Percentiles rank a stretch among this genome's conserved stretches.
Conservation (phyloP, 805 yeast species). For the Jamesozyma rosinii region DNA sequence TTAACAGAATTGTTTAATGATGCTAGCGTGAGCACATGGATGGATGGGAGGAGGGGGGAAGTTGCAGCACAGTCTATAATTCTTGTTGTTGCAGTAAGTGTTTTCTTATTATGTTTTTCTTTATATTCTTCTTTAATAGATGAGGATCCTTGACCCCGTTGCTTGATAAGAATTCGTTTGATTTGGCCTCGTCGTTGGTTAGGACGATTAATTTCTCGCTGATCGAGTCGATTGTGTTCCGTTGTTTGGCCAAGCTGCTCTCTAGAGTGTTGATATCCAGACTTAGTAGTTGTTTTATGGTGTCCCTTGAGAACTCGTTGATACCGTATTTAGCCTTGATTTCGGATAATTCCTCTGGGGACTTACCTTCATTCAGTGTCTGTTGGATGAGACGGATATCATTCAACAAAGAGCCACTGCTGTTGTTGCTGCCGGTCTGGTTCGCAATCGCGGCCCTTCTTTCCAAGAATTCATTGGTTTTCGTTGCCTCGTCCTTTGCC, state of each 20-base stretch:
- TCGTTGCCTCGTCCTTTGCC: slow-evolving; percentile 51
- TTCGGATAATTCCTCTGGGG: slow-evolving; percentile 31
- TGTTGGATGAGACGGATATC: slow-evolving; percentile 25
- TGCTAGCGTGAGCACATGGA: not conserved
- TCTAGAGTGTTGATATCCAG: slow-evolving; percentile 32
- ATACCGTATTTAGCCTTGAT: slow-evolving; percentile 40
- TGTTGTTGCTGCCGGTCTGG: slow-evolving; percentile 3
- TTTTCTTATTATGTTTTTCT: slow-evolving; percentile 66
- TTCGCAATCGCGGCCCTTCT: slow-evolving; percentile 35
- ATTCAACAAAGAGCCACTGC: slow-evolving; percentile 22
- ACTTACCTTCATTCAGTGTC: slow-evolving; percentile 28
- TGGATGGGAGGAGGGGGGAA: not conserved
- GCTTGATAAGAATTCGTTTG: slow-evolving; percentile 30
- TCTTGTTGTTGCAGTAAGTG: slow-evolving; percentile 31
- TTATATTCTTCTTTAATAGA: slow-evolving; percentile 41
- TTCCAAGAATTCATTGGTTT: slow-evolving; percentile 44
- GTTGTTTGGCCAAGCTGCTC: slow-evolving; percentile 20
- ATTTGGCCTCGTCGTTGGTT: slow-evolving; percentile 30
- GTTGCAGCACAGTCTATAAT: not conserved
- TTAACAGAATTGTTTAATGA: not conserved
- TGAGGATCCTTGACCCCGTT: slow-evolving; percentile 33
- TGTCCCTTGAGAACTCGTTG: slow-evolving; percentile 38
- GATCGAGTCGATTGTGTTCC: slow-evolving; percentile 30
- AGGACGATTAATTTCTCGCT: slow-evolving; percentile 32
- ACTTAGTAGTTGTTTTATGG: slow-evolving; percentile 30